These are phyloP conservation scores for Fusarium heterosporum DNA, from an alignment of 2,329 filamentous ascomycete genomes.

Conservation along the genomic window DNA sequence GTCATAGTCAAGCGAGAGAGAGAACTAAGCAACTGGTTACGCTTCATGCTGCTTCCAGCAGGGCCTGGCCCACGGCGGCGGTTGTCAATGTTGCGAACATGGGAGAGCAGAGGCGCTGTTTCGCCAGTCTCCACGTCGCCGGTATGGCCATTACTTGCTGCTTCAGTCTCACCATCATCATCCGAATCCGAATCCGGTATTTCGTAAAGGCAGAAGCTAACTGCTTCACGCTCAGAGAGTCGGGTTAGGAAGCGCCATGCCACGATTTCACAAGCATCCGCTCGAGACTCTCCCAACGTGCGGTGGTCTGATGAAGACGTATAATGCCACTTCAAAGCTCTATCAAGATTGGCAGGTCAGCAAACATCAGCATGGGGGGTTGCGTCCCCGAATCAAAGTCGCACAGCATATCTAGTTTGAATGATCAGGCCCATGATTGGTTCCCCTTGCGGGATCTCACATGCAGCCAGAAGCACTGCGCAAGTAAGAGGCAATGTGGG, in stretches of 20 bases:
- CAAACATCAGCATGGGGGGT: neutral
- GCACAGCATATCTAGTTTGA: slow-evolving; percentile 18
- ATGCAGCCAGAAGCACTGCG: slow-evolving; percentile 24
- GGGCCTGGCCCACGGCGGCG: slow-evolving; percentile 38
- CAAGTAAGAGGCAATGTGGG: neutral
- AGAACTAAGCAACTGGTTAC: slow-evolving; percentile 64
- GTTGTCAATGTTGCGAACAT: slow-evolving; percentile 47
- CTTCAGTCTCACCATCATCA: slow-evolving; percentile 40
- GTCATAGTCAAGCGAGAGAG: slow-evolving; percentile 65
- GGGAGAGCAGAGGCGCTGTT: slow-evolving; percentile 59
- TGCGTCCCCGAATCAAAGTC: neutral
- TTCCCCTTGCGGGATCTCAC: slow-evolving; percentile 14
- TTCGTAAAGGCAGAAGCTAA: slow-evolving; percentile 80
- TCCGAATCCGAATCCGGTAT: slow-evolving; percentile 63
- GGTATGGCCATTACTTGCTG: slow-evolving; percentile 20
- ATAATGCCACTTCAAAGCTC: slow-evolving; percentile 81
- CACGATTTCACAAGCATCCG: slow-evolving; percentile 82
- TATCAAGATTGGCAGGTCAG: slow-evolving; percentile 50
- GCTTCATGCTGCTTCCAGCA: slow-evolving; percentile 57
- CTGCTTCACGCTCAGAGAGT: slow-evolving; percentile 77
- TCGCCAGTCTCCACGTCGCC: slow-evolving; percentile 61
- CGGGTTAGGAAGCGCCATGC: slow-evolving; percentile 82
- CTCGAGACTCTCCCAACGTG: slow-evolving; percentile 74
- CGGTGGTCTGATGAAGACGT: slow-evolving; percentile 71
- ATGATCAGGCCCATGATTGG: slow-evolving; percentile 23